These are phyloP conservation scores for Boletus holoroseus DNA, from an alignment of 1,284 basidiomycete species.

Conservation along the genomic window DNA sequence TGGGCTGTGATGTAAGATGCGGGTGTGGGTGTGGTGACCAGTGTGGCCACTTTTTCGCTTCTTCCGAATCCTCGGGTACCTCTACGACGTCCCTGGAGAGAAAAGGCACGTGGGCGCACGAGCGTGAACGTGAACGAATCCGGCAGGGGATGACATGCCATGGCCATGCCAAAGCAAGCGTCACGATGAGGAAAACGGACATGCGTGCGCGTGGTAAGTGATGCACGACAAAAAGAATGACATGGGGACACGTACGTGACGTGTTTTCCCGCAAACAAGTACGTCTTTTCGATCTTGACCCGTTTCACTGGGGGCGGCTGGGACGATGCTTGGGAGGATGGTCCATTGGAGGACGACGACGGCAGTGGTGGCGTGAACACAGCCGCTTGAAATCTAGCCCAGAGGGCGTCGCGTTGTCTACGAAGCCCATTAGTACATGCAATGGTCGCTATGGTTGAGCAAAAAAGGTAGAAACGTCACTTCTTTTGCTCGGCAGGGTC, in stretches of 20 bases:
- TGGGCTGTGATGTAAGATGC: conserved; percentile 20
- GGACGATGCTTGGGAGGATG: background rate
- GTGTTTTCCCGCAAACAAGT: conserved; percentile 69
- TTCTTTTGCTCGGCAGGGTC: conserved; percentile 41
- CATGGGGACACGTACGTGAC: conserved; percentile 47
- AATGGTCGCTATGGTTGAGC: background rate
- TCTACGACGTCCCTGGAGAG: conserved; percentile 60
- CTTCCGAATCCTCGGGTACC: conserved; percentile 63
- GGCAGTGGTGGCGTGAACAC: conserved; percentile 27
- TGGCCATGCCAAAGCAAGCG: background rate
- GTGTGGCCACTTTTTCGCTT: conserved; percentile 68
- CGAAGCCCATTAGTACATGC: background rate
- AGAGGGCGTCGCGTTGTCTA: conserved; percentile 44
- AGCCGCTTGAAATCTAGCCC: conserved; percentile 59
- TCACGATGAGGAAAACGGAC: background rate
- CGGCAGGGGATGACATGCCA: background rate
- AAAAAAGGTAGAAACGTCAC: conserved; percentile 28
- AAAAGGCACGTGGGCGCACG: background rate
- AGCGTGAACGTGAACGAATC: background rate
- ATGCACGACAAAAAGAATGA: background rate
- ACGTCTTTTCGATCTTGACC: conserved; percentile 63
- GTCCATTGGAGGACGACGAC: background rate
- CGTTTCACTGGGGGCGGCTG: conserved; percentile 31
- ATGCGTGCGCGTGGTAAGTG: background rate
- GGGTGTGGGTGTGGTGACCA: conserved; percentile 32